Percentiles rank a stretch among this genome's conserved stretches.
phyloP scores from a whole-genome alignment of 1,284 basidiomycete species.

The Pyrrhoderma noxium region DNA sequence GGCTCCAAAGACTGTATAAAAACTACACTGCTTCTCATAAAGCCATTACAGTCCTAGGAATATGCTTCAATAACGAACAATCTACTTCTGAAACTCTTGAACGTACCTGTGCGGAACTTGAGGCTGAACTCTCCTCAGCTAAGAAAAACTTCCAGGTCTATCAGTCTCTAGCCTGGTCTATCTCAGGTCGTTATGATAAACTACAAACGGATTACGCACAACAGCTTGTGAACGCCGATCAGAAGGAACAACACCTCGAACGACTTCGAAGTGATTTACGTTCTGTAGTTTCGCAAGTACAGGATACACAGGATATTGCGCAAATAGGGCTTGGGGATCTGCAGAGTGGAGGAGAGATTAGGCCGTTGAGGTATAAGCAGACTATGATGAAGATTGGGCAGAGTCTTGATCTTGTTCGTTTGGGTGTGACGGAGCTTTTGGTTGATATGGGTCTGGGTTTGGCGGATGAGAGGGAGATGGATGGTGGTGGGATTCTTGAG shows the following conservation, averaged over 20 bases:
- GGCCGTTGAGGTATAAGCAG: constrained; percentile 9
- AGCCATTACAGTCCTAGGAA: not conserved
- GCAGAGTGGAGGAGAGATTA: not conserved
- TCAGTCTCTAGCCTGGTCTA: constrained; percentile 9
- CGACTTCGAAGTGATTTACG: constrained; percentile 8
- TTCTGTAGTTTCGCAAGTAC: not conserved
- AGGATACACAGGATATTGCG: constrained; percentile 12
- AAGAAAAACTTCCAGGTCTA: constrained; percentile 8
- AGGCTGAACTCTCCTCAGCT: not conserved
- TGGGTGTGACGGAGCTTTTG: constrained; percentile 8
- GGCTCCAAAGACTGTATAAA: not conserved
- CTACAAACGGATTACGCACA: constrained; percentile 12
- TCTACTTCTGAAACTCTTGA: not conserved
- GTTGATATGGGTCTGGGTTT: not conserved
- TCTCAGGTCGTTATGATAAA: constrained; percentile 7
- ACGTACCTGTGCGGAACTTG: not conserved
- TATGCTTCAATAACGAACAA: not conserved
- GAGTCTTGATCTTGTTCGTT: constrained; percentile 7
- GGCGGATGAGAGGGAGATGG: not conserved
- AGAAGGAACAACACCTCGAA: too few species aligned
- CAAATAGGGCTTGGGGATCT: constrained; percentile 9
- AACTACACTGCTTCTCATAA: not conserved
- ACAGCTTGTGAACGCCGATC: constrained; percentile 7
- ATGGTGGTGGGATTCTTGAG: not conserved
- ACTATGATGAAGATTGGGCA: constrained; percentile 9